phyloP scores from a whole-genome alignment of 805 yeast species.

The Candida berthetii region DNA sequence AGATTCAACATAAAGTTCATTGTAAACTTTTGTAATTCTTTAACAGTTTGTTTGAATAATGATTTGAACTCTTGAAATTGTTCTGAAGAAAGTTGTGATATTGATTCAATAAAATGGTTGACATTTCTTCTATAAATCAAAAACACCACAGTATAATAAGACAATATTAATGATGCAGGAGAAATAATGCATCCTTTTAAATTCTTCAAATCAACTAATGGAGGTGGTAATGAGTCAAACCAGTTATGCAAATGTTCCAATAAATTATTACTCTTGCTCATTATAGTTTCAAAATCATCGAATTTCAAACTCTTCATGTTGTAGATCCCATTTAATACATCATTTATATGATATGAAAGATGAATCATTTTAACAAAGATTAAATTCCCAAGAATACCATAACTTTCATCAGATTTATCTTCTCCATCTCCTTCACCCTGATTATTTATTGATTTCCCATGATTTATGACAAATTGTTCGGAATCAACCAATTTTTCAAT shows the following conservation, averaged over 20 bases:
- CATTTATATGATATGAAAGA: slow-evolving; percentile 17
- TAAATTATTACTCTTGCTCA: slow-evolving; percentile 9
- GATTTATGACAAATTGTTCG: slow-evolving; percentile 8
- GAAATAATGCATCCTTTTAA: slow-evolving; percentile 5
- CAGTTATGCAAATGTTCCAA: slow-evolving; percentile 14
- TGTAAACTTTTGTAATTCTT: slow-evolving; percentile 10
- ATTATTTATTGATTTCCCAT: not conserved
- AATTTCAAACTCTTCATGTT: slow-evolving; percentile 16
- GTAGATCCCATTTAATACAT: slow-evolving; percentile 14
- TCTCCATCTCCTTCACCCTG: no score
- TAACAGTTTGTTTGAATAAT: slow-evolving; percentile 10
- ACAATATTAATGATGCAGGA: slow-evolving; percentile 17
- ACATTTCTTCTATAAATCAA: slow-evolving; percentile 19
- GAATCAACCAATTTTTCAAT: slow-evolving; percentile 7
- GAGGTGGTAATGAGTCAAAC: slow-evolving; percentile 15
- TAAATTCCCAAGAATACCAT: slow-evolving; percentile 11
- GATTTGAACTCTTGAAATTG: slow-evolving; percentile 6
- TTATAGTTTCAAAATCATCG: slow-evolving; percentile 16
- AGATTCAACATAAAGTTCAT: slow-evolving; percentile 13
- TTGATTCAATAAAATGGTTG: slow-evolving; percentile 13
- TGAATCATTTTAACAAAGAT: slow-evolving; percentile 20
- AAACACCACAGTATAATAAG: slow-evolving; percentile 14
- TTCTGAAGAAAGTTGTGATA: slow-evolving; percentile 2
- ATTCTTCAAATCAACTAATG: slow-evolving; percentile 8
- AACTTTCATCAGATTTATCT: slow-evolving; percentile 2